Evolutionary conservation across 352 stramenopile genomes (phyloP).

Genomic region (Pilasporangium apinafurcum): DNA sequence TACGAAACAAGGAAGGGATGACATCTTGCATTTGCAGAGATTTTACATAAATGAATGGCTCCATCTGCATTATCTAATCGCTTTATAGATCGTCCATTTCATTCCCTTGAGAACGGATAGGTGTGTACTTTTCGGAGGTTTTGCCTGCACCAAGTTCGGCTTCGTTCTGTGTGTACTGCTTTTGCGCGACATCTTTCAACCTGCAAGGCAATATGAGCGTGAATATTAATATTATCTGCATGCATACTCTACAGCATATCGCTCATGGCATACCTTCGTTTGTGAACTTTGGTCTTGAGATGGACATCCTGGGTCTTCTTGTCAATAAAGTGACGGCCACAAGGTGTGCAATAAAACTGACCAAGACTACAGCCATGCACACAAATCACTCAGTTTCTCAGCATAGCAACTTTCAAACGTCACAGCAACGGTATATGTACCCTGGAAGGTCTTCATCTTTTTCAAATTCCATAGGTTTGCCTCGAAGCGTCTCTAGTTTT

Average conservation of each 20-base stretch:
- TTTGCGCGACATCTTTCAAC: constrained; percentile 86
- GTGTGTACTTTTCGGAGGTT: constrained; percentile 64
- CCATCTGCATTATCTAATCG: not conserved
- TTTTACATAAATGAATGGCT: too few relatives aligned
- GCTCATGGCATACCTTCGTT: constrained; percentile 44
- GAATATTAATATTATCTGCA: not conserved
- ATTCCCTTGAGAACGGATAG: constrained; percentile 32
- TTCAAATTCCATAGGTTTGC: constrained; percentile 61
- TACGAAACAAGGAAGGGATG: not conserved
- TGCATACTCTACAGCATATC: not conserved
- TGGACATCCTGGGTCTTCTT: constrained; percentile 72
- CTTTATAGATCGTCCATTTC: constrained; percentile 67
- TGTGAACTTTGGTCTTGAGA: constrained; percentile 83
- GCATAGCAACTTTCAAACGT: not conserved
- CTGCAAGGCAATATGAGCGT: constrained; percentile 10
- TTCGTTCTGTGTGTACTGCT: constrained; percentile 87
- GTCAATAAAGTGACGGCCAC: constrained; percentile 82
- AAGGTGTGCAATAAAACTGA: constrained; percentile 87
- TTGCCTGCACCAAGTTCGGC: constrained; percentile 69
- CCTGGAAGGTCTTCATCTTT: constrained; percentile 81
- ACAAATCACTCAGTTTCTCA: not conserved
- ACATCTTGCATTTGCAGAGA: too few relatives aligned
- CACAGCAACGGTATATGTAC: constrained; percentile 15
- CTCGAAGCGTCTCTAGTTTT: constrained; percentile 43
- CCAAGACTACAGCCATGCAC: constrained; percentile 40